Conservation (phyloP, 2,329 filamentous ascomycete species). For the Diaporthe destruens region DNA sequence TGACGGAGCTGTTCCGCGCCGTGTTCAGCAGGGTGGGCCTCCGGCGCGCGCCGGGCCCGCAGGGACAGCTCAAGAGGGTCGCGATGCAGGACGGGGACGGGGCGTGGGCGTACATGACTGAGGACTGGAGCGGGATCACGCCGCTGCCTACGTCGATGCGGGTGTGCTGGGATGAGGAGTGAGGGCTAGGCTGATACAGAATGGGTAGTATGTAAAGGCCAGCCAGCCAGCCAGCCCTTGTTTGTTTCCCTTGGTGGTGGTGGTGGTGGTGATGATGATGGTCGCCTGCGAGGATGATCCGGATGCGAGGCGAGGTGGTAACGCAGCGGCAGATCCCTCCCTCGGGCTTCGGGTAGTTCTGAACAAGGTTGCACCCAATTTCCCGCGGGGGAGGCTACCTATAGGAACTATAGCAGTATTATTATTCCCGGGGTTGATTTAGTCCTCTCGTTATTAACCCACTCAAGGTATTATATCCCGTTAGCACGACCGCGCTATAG, state of each 20-base stretch:
- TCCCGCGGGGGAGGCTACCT: background rate
- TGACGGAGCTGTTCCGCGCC: conserved; percentile 77
- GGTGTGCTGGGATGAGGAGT: conserved; percentile 49
- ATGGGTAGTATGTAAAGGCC: too few species aligned
- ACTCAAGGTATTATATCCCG: background rate
- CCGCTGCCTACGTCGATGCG: conserved; percentile 52
- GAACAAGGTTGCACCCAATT: conserved; percentile 5
- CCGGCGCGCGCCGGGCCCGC: conserved; percentile 70
- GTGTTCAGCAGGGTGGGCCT: conserved; percentile 73
- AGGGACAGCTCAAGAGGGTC: conserved; percentile 77
- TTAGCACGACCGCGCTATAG: background rate
- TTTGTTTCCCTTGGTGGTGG: too few species aligned
- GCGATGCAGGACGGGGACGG: conserved; percentile 64
- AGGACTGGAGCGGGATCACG: conserved; percentile 67
- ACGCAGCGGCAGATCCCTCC: conserved; percentile 5
- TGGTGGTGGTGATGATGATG: too few species aligned
- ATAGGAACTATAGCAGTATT: conserved; percentile 1
- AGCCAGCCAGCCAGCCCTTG: too few species aligned
- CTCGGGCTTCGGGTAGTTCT: background rate
- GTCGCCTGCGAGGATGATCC: too few species aligned
- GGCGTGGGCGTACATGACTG: conserved; percentile 72
- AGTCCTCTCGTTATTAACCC: too few species aligned
- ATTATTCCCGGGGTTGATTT: too few species aligned
- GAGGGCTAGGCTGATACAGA: background rate
- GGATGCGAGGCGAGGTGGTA: conserved; percentile 9